Evolutionary conservation across 2,329 filamentous ascomycete genomes (phyloP).

Genomic region (Penicillium frequentans): DNA sequence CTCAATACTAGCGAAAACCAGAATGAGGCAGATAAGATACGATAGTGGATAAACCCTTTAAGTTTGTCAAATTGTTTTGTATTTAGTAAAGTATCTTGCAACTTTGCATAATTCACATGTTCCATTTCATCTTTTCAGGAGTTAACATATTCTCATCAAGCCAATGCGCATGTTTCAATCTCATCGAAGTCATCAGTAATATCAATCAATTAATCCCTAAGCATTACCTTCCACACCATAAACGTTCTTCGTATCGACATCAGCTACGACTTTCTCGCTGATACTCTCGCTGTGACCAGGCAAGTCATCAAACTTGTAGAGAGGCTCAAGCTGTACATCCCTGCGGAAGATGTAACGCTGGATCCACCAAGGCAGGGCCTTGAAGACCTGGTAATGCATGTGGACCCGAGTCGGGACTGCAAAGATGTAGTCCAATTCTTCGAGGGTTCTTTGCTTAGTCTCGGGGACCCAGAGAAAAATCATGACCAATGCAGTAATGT

Average conservation of each 20-base stretch:
- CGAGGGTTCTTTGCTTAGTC: conserved; percentile 55
- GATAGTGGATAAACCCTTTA: neutral
- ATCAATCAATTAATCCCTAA: too few relatives aligned
- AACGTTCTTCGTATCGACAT: neutral
- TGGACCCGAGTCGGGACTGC: conserved; percentile 60
- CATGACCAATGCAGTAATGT: conserved; percentile 60
- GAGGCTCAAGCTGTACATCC: conserved; percentile 47
- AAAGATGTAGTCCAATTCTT: conserved; percentile 59
- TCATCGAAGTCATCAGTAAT: too few relatives aligned
- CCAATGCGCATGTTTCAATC: too few relatives aligned
- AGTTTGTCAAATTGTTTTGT: too few relatives aligned
- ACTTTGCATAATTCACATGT: too few relatives aligned
- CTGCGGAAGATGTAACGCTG: conserved; percentile 58
- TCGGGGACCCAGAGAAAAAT: conserved; percentile 64
- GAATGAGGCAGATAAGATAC: too few relatives aligned
- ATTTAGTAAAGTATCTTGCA: too few relatives aligned
- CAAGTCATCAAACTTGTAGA: conserved; percentile 51
- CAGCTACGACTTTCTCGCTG: neutral
- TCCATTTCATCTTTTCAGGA: too few relatives aligned
- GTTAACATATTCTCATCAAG: too few relatives aligned
- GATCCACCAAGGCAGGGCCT: conserved; percentile 61
- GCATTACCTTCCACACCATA: neutral
- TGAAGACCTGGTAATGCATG: conserved; percentile 57
- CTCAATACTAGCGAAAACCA: too few relatives aligned
- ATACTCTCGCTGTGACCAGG: neutral